These are phyloP conservation scores for Inonotus hispidus DNA, from an alignment of 1,284 basidiomycete species.

Conservation along the genomic window DNA sequence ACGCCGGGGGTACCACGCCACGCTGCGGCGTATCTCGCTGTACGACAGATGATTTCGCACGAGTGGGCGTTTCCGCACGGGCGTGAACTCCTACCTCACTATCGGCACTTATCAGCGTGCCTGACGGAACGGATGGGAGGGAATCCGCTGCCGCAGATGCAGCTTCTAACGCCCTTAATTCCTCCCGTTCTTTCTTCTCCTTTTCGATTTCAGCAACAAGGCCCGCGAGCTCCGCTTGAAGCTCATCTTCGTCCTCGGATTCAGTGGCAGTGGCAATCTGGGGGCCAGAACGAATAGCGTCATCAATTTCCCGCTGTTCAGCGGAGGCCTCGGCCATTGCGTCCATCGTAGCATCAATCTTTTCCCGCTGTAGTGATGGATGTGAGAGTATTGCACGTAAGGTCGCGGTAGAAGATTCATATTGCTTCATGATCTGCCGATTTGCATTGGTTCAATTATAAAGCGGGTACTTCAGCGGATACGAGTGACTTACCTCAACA, in stretches of 20 bases:
- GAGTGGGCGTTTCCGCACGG: neutral
- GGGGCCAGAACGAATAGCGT: conserved; percentile 67
- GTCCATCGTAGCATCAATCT: conserved; percentile 83
- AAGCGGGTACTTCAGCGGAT: neutral
- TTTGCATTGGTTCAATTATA: neutral
- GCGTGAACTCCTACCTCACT: neutral
- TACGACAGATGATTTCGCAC: neutral
- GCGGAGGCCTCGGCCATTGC: conserved; percentile 78
- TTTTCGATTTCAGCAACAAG: conserved; percentile 41
- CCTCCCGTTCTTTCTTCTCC: conserved; percentile 35
- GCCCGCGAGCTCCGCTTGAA: conserved; percentile 55
- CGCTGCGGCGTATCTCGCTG: neutral
- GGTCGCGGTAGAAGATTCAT: conserved; percentile 76
- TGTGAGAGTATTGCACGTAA: conserved; percentile 73
- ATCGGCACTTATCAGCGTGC: neutral
- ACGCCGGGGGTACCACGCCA: neutral
- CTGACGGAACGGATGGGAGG: conserved; percentile 6
- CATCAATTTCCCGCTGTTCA: conserved; percentile 79
- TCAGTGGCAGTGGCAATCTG: conserved; percentile 40
- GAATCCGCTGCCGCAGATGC: neutral
- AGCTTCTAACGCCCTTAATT: conserved; percentile 21
- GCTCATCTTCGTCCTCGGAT: conserved; percentile 47
- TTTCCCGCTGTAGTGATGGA: conserved; percentile 71
- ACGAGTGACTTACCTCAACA: conserved; percentile 58
- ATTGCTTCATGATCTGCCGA: conserved; percentile 76